These are phyloP conservation scores for Gracilaria caudata DNA, from an alignment of 23 red algal species.

Conservation along the genomic window DNA sequence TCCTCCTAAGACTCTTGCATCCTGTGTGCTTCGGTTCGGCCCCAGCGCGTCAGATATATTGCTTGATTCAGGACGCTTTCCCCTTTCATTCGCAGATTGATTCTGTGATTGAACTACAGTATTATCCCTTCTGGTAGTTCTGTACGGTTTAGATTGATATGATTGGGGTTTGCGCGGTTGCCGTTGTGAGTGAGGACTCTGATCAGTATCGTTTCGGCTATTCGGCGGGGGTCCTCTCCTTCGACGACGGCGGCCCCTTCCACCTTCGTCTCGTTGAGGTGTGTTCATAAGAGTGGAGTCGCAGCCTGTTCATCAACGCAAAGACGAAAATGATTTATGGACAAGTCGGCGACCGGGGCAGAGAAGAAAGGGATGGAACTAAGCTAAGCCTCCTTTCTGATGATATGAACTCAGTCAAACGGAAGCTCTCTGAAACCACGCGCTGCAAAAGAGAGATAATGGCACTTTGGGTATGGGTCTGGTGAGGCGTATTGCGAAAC, in stretches of 20 bases:
- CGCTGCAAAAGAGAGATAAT: too few species aligned
- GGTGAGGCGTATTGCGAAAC: too few species aligned
- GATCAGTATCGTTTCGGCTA: constrained; percentile 35
- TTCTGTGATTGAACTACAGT: background rate
- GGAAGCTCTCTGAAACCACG: too few species aligned
- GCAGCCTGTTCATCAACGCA: constrained; percentile 38
- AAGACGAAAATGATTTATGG: background rate
- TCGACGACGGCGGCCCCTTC: constrained; percentile 47
- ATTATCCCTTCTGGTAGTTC: background rate
- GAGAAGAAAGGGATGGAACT: background rate
- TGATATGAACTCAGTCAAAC: too few species aligned
- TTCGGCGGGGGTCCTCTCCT: constrained; percentile 43
- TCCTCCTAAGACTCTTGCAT: background rate
- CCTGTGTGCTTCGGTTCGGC: background rate
- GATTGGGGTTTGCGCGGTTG: constrained; percentile 21
- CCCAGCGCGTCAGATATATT: background rate
- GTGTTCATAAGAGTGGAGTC: constrained; percentile 48
- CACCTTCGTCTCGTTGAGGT: constrained; percentile 55
- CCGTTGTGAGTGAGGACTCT: constrained; percentile 7
- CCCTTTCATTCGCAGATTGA: background rate
- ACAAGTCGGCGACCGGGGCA: background rate
- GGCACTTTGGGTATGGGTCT: too few species aligned
- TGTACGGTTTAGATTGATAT: constrained; percentile 3
- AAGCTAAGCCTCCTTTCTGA: background rate
- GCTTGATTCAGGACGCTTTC: background rate